These are phyloP conservation scores for Globisporangium alternatum DNA, from an alignment of 352 stramenopile species.

Conservation along the genomic window DNA sequence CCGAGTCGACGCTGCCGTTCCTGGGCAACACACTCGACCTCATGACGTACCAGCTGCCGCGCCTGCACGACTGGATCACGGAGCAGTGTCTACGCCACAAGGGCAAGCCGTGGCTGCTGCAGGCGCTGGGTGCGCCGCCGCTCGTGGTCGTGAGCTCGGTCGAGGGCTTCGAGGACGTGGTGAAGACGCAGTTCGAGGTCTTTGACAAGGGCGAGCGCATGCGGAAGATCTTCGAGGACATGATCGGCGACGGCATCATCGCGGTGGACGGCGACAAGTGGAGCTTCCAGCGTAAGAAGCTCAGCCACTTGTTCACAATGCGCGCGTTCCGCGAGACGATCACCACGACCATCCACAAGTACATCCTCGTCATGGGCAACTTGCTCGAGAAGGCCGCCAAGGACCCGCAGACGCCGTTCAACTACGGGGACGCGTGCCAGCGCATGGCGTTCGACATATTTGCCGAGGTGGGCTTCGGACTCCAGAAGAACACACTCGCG, in stretches of 20 bases:
- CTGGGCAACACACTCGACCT: slow-evolving; percentile 25
- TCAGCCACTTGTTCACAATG: slow-evolving; percentile 31
- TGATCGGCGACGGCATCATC: slow-evolving; percentile 28
- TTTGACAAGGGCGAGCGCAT: slow-evolving; percentile 32
- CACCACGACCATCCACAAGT: slow-evolving; percentile 30
- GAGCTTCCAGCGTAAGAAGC: slow-evolving; percentile 31
- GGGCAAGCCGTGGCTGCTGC: slow-evolving; percentile 21
- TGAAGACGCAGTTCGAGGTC: slow-evolving; percentile 34
- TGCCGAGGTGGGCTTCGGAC: slow-evolving; percentile 47
- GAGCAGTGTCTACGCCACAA: slow-evolving; percentile 11
- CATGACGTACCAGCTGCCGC: slow-evolving; percentile 6
- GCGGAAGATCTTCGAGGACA: slow-evolving; percentile 17
- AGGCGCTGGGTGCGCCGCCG: slow-evolving; percentile 16
- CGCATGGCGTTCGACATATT: slow-evolving; percentile 59
- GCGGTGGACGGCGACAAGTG: slow-evolving; percentile 29
- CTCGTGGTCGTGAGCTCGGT: slow-evolving; percentile 23
- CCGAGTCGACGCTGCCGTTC: slow-evolving; percentile 18
- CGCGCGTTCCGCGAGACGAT: slow-evolving; percentile 27
- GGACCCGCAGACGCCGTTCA: not conserved
- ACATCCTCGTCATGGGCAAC: slow-evolving; percentile 28
- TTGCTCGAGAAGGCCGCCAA: slow-evolving; percentile 16
- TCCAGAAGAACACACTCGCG: slow-evolving; percentile 43
- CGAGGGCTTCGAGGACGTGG: slow-evolving; percentile 31
- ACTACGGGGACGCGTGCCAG: slow-evolving; percentile 33
- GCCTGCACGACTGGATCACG: slow-evolving; percentile 15